Evolutionary conservation across 352 stramenopile species (phyloP).

Genomic region (Phytophthora sansomeana): DNA sequence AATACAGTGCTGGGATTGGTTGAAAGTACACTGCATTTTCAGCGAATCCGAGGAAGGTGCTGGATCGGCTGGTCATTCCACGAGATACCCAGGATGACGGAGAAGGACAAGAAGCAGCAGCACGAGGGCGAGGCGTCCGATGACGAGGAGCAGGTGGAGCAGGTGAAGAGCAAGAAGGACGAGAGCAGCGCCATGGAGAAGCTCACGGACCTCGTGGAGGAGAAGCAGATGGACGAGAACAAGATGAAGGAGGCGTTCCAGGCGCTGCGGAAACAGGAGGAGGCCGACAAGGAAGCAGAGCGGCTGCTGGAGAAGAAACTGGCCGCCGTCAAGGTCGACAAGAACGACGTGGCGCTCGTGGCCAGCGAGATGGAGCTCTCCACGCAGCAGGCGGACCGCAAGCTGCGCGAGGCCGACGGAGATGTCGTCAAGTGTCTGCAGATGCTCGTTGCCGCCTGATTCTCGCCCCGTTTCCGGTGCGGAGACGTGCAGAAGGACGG

Average conservation of each 20-base stretch:
- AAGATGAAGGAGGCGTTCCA: constrained; percentile 89
- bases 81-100: constrained; percentile 29
- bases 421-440: constrained; percentile 78
- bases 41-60: constrained; percentile 26
- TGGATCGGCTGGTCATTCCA: constrained; percentile 24
- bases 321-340: constrained; percentile 81
- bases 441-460: constrained; percentile 53
- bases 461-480: neutral
- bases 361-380: constrained; percentile 83
- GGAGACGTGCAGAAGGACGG: neutral
- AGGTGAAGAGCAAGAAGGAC: constrained; percentile 83
- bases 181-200: constrained; percentile 86
- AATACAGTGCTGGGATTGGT: constrained; percentile 6
- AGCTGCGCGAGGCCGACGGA: constrained; percentile 80
- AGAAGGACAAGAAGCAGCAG: constrained; percentile 49
- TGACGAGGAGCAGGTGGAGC: constrained; percentile 65
- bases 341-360: constrained; percentile 84
- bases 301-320: constrained; percentile 82
- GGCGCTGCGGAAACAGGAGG: constrained; percentile 79
- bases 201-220: constrained; percentile 85
- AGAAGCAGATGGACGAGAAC: constrained; percentile 91
- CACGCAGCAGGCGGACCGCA: constrained; percentile 78
- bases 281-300: constrained; percentile 85
- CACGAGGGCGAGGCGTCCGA: constrained; percentile 50
- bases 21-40: constrained; percentile 19